Percentiles rank a stretch among this genome's conserved stretches.
Conservation (phyloP, 257 asterid species). For the Linderniella brevidens region DNA sequence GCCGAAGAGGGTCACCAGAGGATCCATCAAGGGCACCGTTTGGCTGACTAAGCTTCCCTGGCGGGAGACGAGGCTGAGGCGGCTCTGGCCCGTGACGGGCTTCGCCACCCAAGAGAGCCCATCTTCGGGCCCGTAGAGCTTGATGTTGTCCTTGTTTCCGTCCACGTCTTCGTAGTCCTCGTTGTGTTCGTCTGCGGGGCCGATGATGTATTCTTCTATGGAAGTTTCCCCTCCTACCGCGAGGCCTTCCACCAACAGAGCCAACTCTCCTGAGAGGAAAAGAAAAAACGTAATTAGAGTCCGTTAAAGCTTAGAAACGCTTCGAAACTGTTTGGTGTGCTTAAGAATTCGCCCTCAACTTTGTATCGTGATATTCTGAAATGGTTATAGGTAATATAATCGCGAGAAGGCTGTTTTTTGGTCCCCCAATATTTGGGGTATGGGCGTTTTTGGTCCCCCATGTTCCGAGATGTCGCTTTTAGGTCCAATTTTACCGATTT, state of each 20-base stretch:
- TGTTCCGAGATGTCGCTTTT: too few relatives aligned
- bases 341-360: too few relatives aligned
- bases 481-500: too few relatives aligned
- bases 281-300: too few relatives aligned
- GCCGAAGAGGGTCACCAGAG: constrained; percentile 65
- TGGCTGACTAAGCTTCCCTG: constrained; percentile 49
- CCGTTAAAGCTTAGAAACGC: too few relatives aligned
- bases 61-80: constrained; percentile 33
- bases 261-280: constrained; percentile 27
- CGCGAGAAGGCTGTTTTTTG: too few relatives aligned
- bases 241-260: constrained; percentile 40
- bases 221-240: constrained; percentile 38
- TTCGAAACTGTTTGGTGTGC: too few relatives aligned
- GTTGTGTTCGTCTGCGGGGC: constrained; percentile 24
- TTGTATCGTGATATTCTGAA: too few relatives aligned
- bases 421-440: too few relatives aligned
- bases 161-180: constrained; percentile 24
- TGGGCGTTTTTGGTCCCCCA: too few relatives aligned
- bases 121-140: constrained; percentile 40
- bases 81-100: constrained; percentile 36
- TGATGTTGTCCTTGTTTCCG: constrained; percentile 21
- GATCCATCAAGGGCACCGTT: constrained; percentile 51
- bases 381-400: too few relatives aligned
- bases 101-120: constrained; percentile 43
- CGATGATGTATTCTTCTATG: constrained; percentile 39